Evolutionary conservation across 2,329 filamentous ascomycete genomes (phyloP).

Genomic region (Trichothecium roseum): DNA sequence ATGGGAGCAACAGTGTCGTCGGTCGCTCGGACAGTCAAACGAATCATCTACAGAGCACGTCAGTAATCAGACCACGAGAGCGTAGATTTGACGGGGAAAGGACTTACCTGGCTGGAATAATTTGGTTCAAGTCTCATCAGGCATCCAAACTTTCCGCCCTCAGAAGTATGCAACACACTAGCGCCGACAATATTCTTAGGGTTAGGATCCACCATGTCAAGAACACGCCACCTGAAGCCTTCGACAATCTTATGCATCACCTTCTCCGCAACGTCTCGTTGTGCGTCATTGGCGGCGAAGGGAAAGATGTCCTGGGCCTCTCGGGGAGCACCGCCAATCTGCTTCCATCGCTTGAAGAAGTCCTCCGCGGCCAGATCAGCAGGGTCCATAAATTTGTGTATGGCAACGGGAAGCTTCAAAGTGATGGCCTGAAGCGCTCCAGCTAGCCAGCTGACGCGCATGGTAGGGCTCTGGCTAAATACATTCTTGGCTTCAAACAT

Average conservation of each 20-base stretch:
- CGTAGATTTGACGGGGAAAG: not conserved
- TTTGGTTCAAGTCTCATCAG: constrained; percentile 91
- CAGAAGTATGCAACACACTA: constrained; percentile 71
- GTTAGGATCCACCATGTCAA: constrained; percentile 84
- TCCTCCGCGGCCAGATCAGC: constrained; percentile 81
- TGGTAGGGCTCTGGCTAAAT: constrained; percentile 78
- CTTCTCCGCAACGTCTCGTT: constrained; percentile 55
- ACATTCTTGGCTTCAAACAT: constrained; percentile 83
- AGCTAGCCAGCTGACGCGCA: constrained; percentile 87
- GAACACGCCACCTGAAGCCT: constrained; percentile 81
- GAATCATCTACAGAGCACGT: constrained; percentile 63
- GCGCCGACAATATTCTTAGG: constrained; percentile 88
- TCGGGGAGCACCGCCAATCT: constrained; percentile 80
- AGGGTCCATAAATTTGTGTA: constrained; percentile 95
- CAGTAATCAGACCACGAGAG: not conserved
- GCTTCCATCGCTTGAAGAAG: constrained; percentile 99
- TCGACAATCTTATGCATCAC: constrained; percentile 66
- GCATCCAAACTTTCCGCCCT: constrained; percentile 88
- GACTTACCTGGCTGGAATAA: constrained; percentile 73
- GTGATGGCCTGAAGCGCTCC: constrained; percentile 89
- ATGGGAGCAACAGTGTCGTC: constrained; percentile 79
- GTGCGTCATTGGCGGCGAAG: constrained; percentile 33
- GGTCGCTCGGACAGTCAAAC: constrained; percentile 85
- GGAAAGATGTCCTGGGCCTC: constrained; percentile 86
- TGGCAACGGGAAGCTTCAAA: constrained; percentile 74